phyloP scores from a whole-genome alignment of 352 stramenopile genomes.

The Phytophthora cryptogea region DNA sequence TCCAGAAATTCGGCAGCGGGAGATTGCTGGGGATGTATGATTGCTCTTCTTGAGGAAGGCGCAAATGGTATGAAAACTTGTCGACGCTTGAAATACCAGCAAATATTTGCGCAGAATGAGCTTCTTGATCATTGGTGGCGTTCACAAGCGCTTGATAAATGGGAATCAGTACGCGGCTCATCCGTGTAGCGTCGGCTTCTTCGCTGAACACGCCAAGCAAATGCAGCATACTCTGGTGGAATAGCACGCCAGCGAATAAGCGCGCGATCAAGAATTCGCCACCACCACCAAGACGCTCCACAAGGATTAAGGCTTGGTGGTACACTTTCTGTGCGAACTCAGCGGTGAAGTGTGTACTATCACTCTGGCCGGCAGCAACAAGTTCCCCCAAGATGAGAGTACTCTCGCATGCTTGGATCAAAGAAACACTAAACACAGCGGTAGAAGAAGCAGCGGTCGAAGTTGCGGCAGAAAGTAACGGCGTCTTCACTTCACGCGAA shows the following conservation, averaged over 20 bases:
- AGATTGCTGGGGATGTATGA: conserved; percentile 56
- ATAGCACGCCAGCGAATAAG: conserved; percentile 56
- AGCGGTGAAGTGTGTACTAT: conserved; percentile 12
- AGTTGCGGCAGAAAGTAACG: conserved; percentile 25
- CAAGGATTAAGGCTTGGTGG: conserved; percentile 38
- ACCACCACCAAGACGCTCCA: conserved; percentile 44
- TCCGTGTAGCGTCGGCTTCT: conserved; percentile 40
- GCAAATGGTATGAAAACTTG: conserved; percentile 63
- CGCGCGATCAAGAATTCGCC: conserved; percentile 54
- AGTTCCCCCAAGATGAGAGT: conserved; percentile 29
- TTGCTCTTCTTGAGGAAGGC: conserved; percentile 60
- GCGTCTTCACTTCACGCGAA: conserved; percentile 23
- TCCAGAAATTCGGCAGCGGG: conserved; percentile 68
- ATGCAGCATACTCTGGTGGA: conserved; percentile 46
- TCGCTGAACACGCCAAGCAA: conserved; percentile 50
- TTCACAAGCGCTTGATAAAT: conserved; percentile 76
- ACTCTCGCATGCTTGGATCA: conserved; percentile 42
- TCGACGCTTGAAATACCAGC: conserved; percentile 10
- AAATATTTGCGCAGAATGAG: conserved; percentile 51
- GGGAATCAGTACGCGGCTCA: conserved; percentile 59
- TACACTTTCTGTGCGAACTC: conserved; percentile 48
- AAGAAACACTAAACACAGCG: conserved; percentile 18
- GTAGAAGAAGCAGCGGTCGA: conserved; percentile 19
- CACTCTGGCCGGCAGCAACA: conserved; percentile 21
- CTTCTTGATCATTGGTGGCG: conserved; percentile 57